Evolutionary conservation across 208 protist genomes (phyloP).

Genomic region (Leishmania mexicana): DNA sequence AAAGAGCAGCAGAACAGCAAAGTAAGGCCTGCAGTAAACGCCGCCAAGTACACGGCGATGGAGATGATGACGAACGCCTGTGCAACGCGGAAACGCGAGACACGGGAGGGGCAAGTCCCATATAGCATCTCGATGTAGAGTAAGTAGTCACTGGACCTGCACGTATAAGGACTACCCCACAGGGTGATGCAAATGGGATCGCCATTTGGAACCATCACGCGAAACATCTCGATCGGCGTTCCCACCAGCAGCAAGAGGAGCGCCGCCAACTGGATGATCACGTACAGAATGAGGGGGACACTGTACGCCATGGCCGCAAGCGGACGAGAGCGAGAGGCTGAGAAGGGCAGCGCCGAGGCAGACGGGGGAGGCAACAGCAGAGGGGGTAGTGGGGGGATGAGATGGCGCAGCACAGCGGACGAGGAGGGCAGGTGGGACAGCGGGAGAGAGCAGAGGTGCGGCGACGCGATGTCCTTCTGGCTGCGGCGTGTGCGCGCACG

Average conservation of each 20-base stretch:
- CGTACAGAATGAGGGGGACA: constrained; percentile 54
- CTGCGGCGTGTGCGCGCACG: constrained; percentile 6
- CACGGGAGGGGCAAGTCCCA: constrained; percentile 25
- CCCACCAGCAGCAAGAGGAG: constrained; percentile 56
- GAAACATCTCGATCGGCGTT: constrained; percentile 56
- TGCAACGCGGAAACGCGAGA: constrained; percentile 38
- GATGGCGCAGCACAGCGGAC: background rate
- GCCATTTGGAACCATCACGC: too few relatives aligned
- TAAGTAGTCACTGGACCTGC: background rate
- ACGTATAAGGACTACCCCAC: constrained; percentile 46
- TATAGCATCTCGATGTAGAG: too few relatives aligned
- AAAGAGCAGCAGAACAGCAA: constrained; percentile 45
- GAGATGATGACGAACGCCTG: constrained; percentile 49
- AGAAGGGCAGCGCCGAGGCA: background rate
- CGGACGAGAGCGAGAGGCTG: background rate
- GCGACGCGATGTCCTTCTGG: background rate
- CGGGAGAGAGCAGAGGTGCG: background rate
- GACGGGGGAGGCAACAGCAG: background rate
- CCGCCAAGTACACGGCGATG: constrained; percentile 17
- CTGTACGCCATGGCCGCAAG: constrained; percentile 1
- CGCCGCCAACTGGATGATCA: constrained; percentile 41
- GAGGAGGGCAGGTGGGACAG: background rate
- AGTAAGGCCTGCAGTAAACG: constrained; percentile 23
- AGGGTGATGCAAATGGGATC: constrained; percentile 5
- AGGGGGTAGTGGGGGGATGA: background rate